Conservation (phyloP, 306 rosid genomes). For the Prunus mira region DNA sequence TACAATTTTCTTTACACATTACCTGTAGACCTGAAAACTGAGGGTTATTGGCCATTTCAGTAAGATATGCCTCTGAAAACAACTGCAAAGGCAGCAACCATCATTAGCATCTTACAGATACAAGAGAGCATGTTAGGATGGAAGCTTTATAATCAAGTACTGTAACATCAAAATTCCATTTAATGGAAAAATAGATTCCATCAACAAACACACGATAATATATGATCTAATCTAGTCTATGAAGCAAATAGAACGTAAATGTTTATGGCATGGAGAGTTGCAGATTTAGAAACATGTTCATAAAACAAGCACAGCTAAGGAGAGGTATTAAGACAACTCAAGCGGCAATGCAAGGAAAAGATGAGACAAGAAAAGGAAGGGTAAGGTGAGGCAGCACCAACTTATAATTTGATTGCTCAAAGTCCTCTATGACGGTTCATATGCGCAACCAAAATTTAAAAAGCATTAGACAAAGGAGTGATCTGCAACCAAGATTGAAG, state of each 20-base stretch:
- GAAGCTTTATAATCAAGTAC: not conserved
- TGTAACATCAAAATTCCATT: not conserved
- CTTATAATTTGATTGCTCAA: too few relatives aligned
- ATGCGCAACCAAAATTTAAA: not conserved
- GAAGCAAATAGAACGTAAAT: not conserved
- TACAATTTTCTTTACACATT: slow-evolving; percentile 4
- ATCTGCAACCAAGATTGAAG: not conserved
- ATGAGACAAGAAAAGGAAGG: not conserved
- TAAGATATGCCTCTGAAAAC: slow-evolving; percentile 14
- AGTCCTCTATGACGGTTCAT: not conserved
- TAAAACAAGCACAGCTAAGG: not conserved
- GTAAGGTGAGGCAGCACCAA: not conserved
- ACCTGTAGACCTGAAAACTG: slow-evolving; percentile 83
- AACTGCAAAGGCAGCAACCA: slow-evolving; percentile 41
- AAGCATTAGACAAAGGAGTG: not conserved
- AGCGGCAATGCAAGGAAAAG: not conserved
- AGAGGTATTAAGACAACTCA: not conserved
- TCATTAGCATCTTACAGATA: not conserved
- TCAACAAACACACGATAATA: not conserved
- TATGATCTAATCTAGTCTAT: not conserved
- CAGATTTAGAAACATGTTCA: not conserved
- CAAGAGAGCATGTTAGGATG: not conserved
- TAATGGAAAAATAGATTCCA: slow-evolving; percentile 8
- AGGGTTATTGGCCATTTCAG: slow-evolving; percentile 70
- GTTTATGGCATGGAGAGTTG: not conserved